Percentiles rank a stretch among this genome's conserved stretches.
Evolutionary conservation across 805 yeast species (phyloP).

Genomic region (Teunomyces barrocoloradensis): DNA sequence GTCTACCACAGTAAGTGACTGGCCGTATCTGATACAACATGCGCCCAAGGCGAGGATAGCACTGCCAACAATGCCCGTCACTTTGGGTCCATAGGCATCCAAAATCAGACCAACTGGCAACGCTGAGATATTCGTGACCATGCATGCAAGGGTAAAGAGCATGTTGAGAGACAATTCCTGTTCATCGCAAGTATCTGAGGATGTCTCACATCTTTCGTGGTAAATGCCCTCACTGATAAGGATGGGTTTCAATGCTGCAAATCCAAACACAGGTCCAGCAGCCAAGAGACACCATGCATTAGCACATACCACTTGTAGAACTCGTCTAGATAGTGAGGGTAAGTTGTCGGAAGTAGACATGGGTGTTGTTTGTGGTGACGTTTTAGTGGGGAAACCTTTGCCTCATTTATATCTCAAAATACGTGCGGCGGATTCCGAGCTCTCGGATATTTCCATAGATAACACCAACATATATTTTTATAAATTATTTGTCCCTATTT

Average conservation of each 20-base stretch:
- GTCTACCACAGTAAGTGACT: conserved; percentile 41
- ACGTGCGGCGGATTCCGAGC: neutral
- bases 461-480: neutral
- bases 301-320: conserved; percentile 47
- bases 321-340: conserved; percentile 9
- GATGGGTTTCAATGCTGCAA: conserved; percentile 58
- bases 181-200: conserved; percentile 47
- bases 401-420: neutral
- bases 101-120: conserved; percentile 77
- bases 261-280: conserved; percentile 59
- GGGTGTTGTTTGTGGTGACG: neutral
- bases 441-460: neutral
- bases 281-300: conserved; percentile 54
- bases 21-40: conserved; percentile 41
- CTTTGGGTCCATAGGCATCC: conserved; percentile 77
- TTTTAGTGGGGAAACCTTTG: neutral
- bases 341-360: neutral
- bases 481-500: neutral
- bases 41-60: conserved; percentile 58
- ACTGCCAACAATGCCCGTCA: conserved; percentile 75
- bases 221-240: conserved; percentile 49
- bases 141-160: conserved; percentile 84
- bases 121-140: conserved; percentile 79
- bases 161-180: conserved; percentile 82
- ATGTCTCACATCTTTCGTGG: conserved; percentile 35